These are phyloP conservation scores for Cronartium ribicola DNA, from an alignment of 1,284 basidiomycete species.

Conservation along the genomic window DNA sequence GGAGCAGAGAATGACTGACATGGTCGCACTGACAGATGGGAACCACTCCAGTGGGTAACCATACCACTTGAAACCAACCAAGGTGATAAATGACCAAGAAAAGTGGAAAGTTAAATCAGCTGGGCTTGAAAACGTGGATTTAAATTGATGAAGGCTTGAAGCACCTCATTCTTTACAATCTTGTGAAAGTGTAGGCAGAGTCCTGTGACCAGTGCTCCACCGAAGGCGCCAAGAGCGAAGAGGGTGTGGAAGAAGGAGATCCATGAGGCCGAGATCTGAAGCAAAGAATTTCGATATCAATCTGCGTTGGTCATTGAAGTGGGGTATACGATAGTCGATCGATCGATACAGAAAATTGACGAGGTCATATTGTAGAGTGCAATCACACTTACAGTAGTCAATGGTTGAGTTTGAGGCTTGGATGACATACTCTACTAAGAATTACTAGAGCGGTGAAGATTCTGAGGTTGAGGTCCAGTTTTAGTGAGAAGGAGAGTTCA, in stretches of 20 bases:
- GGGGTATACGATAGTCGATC: too few species aligned
- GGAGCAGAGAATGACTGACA: conserved; percentile 50
- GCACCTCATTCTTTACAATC: conserved; percentile 79
- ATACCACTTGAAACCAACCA: conserved; percentile 52
- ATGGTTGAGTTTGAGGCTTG: too few species aligned
- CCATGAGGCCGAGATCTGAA: conserved; percentile 48
- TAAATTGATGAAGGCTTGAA: conserved; percentile 37
- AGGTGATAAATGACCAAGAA: background rate
- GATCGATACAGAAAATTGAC: too few species aligned
- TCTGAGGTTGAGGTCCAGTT: too few species aligned
- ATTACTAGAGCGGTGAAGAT: too few species aligned
- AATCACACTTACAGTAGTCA: too few species aligned
- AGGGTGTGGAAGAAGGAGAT: conserved; percentile 61
- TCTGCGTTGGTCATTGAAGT: too few species aligned
- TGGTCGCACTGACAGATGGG: conserved; percentile 88
- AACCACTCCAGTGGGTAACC: conserved; percentile 87
- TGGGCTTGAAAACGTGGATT: background rate
- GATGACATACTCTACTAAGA: too few species aligned
- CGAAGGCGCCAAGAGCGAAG: conserved; percentile 68
- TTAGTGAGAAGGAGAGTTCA: too few species aligned
- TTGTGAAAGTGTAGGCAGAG: conserved; percentile 72
- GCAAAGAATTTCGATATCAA: background rate
- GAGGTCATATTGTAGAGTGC: too few species aligned
- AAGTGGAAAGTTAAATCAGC: background rate
- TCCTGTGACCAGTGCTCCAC: conserved; percentile 65